These are phyloP conservation scores for Phylloporus sp. DNA, from an alignment of 1,284 basidiomycete species.

Conservation along the genomic window DNA sequence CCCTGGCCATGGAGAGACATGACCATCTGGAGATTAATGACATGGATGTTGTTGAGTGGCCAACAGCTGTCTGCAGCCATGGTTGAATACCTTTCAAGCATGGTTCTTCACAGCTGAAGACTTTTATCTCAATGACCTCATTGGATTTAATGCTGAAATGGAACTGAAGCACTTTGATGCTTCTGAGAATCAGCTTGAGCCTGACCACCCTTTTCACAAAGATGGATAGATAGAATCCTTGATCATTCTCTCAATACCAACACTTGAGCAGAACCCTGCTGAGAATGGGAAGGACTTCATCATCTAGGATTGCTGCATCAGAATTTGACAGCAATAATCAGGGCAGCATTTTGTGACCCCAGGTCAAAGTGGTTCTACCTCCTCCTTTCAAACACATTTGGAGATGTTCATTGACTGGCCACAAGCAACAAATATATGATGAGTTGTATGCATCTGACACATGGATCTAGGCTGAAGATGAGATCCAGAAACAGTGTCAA, in stretches of 20 bases:
- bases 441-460: slow-evolving; percentile 21
- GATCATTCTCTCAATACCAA: not conserved
- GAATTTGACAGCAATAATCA: not conserved
- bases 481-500: slow-evolving; percentile 21
- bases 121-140: no score
- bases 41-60: no score
- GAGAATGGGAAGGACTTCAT: not conserved
- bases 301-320: not conserved
- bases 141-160: no score
- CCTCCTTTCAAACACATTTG: slow-evolving; percentile 6
- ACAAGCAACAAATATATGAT: slow-evolving; percentile 14
- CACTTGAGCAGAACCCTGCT: not conserved
- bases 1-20: no score
- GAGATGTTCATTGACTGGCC: not conserved
- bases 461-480: slow-evolving; percentile 27
- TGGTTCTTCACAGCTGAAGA: no score
- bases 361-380: not conserved
- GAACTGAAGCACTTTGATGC: no score
- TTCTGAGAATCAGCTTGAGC: no score
- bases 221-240: slow-evolving; percentile 7
- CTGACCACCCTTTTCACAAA: not conserved
- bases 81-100: no score
- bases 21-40: no score
- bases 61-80: no score
- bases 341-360: not conserved